Base-by-base conservation (phyloP, 1,284 basidiomycete species). In the Agaricales sp. region DNA sequence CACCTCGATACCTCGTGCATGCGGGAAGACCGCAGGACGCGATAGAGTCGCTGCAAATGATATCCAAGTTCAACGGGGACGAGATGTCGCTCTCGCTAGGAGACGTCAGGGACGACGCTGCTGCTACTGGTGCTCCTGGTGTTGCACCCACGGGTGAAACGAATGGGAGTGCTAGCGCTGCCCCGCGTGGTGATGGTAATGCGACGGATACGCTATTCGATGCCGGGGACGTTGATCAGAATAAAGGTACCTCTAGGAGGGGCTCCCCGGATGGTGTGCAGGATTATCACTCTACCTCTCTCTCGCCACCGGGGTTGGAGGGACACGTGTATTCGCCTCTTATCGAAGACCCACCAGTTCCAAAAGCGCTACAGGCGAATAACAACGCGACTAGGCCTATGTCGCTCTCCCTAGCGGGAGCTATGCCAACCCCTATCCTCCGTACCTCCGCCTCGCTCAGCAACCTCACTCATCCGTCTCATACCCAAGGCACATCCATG, bases 1-100 rank as follows among this genome's bases (percentile, higher is more conserved):
- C 92, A 0, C 93, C 95, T 6, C 80, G 92, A 26, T 95, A 83
- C 59, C 82, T 97, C 49, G 90, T 93, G 11, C 81, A 91, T 43
- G 83, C 86, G 0, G 90, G 91, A 6, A 75, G 90, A 24, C 78
- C 77, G 23, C 75, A 81, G 48, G 92, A 95, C 59, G 93, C 93
- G 0, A 66, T 93, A 38, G 77, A 87, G 53, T 83, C 83, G 1
- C 73, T 97, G 0, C 80, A 85, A 55, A 68, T 86, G 54, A 96
- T 97, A 43, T 88, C 87, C 1, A 74, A 74, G 38, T 92, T 85
- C 67, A 96, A 97, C 62, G 88, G 87, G 13, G 77, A 79, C 25
- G 68, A 81, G 43, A 63, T 91, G 1, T 65, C 71, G 11, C 73
- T 93, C 43, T 76, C 75, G 22, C 63, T 86, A 4, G 75, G 76